Evolutionary conservation across 441 rosid genomes (phyloP).

Genomic region (Euphorbia corollata): DNA sequence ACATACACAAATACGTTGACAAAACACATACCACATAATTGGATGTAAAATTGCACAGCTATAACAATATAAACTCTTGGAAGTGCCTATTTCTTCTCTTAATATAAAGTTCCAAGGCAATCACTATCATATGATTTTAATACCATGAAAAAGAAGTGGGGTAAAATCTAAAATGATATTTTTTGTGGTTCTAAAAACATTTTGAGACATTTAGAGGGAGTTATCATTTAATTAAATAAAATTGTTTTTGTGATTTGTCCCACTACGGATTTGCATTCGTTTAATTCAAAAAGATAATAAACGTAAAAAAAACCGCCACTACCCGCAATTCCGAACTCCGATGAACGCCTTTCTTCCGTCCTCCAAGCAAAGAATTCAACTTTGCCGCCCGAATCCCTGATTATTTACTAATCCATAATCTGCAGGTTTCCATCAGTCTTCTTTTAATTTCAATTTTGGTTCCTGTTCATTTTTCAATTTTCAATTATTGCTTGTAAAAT

Average conservation of each 20-base stretch:
- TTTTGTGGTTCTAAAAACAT: neutral
- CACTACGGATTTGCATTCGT: neutral
- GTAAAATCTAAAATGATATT: neutral
- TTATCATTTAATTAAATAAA: neutral
- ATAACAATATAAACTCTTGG: no score
- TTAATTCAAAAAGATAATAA: neutral
- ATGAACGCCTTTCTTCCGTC: neutral
- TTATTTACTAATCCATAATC: neutral
- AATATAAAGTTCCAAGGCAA: no score
- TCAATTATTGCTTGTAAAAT: neutral
- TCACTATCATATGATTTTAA: neutral
- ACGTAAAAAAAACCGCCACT: neutral
- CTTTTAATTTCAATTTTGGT: neutral
- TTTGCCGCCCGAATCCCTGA: conserved; percentile 7
- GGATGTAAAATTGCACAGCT: no score
- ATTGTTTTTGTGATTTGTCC: neutral
- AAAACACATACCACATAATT: no score
- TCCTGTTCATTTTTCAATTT: neutral
- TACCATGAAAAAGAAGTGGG: neutral
- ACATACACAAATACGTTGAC: no score
- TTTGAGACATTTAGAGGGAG: neutral
- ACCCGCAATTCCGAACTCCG: neutral
- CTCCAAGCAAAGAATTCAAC: neutral
- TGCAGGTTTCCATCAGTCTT: neutral
- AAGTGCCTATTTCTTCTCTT: no score